These are phyloP conservation scores for Verticillium tricorpus DNA, from an alignment of 2,329 filamentous ascomycete genomes.

Conservation along the genomic window DNA sequence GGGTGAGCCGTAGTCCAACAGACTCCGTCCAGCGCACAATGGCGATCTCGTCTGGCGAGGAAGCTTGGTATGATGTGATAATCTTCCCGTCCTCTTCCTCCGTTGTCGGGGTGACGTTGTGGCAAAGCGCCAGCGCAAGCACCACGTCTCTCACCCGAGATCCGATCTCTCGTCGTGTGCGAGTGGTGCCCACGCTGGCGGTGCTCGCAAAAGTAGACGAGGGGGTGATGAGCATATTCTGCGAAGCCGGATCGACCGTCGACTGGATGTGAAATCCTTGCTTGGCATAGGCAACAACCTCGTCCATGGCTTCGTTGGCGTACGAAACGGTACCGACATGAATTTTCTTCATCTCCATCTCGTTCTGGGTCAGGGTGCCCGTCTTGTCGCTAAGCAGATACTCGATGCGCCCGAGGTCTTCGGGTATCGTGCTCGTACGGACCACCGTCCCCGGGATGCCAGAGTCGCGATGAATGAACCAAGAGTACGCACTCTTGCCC, in stretches of 20 bases:
- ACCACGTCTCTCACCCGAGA: conserved; percentile 90
- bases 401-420: conserved; percentile 92
- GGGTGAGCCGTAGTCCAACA: conserved; percentile 77
- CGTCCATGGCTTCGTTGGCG: conserved; percentile 98
- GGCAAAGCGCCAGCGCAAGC: conserved; percentile 85
- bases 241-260: conserved; percentile 38
- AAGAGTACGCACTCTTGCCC: conserved; percentile 94
- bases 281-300: conserved; percentile 79
- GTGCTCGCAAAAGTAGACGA: conserved; percentile 65
- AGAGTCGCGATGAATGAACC: conserved; percentile 87
- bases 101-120: conserved; percentile 91
- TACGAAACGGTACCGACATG: conserved; percentile 98
- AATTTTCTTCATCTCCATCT: conserved; percentile 99
- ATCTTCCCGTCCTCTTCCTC: conserved; percentile 77
- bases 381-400: conserved; percentile 97
- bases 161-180: conserved; percentile 89
- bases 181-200: conserved; percentile 60
- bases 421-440: conserved; percentile 93
- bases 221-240: conserved; percentile 62
- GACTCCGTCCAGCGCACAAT: conserved; percentile 95
- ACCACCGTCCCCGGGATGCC: conserved; percentile 92
- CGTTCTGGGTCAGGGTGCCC: conserved; percentile 95
- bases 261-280: conserved; percentile 68
- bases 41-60: conserved; percentile 95
- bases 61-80: conserved; percentile 88